These are phyloP conservation scores for Zizania palustris DNA, from an alignment of 202 grass and related monocot species.

Conservation along the genomic window DNA sequence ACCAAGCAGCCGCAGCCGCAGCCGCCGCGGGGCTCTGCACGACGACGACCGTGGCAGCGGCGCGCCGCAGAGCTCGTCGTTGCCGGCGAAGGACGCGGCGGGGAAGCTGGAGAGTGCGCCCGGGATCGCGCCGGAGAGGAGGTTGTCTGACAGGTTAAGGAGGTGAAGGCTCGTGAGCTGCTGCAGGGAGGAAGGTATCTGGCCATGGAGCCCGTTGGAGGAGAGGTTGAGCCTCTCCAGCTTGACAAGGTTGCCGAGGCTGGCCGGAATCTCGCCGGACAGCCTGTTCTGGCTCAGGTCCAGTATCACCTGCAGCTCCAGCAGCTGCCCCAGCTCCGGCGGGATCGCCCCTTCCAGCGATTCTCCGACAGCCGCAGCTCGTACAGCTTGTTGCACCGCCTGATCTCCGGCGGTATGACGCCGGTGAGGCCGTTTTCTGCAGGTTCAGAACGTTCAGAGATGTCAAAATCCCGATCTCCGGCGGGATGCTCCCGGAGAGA, in stretches of 20 bases:
- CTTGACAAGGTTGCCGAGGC: constrained; percentile 74
- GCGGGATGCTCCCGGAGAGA: constrained; percentile 71
- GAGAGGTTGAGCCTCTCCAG: constrained; percentile 92
- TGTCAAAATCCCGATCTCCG: constrained; percentile 72
- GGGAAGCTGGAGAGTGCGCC: constrained; percentile 62
- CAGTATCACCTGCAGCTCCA: constrained; percentile 88
- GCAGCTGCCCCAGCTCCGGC: constrained; percentile 63
- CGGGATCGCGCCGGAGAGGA: constrained; percentile 64
- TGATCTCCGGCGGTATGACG: constrained; percentile 58
- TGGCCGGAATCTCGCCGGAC: constrained; percentile 63
- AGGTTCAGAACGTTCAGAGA: constrained; percentile 86
- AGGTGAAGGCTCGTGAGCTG: constrained; percentile 75
- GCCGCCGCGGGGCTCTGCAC: background rate
- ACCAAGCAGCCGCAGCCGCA: too few relatives aligned
- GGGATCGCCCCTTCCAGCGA: constrained; percentile 67
- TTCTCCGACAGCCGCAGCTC: constrained; percentile 85
- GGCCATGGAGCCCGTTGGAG: constrained; percentile 64
- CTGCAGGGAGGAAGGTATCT: constrained; percentile 63
- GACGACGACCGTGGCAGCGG: constrained; percentile 41
- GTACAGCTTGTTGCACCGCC: constrained; percentile 81
- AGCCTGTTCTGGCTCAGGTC: constrained; percentile 78
- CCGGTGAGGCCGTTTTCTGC: constrained; percentile 69
- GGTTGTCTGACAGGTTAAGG: constrained; percentile 73
- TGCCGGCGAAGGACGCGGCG: constrained; percentile 56
- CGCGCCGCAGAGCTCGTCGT: constrained; percentile 61